These are phyloP conservation scores for Tetracladium marchalianum DNA, from an alignment of 495 filamentous ascomycete species.

Conservation along the genomic window DNA sequence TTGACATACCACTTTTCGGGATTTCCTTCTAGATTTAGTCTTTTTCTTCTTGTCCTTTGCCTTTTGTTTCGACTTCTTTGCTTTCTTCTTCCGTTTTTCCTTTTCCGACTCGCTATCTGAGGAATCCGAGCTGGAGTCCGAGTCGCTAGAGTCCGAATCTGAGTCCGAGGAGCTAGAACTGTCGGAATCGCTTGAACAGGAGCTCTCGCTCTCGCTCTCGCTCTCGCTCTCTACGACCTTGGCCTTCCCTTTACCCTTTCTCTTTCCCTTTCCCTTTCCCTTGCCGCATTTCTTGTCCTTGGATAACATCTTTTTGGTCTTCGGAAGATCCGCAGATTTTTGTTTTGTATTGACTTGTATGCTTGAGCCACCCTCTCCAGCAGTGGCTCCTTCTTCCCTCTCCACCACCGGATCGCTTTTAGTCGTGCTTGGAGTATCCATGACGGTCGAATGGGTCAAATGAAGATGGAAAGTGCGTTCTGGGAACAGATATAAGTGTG, in stretches of 20 bases:
- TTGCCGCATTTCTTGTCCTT: slow-evolving; percentile 23
- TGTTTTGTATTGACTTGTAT: slow-evolving; percentile 14
- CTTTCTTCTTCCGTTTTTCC: slow-evolving; percentile 32
- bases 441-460: background rate
- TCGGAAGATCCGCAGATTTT: slow-evolving; percentile 8
- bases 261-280: slow-evolving; percentile 25
- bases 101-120: slow-evolving; percentile 27
- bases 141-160: slow-evolving; percentile 15
- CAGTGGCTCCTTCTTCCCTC: slow-evolving; percentile 8
- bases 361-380: slow-evolving; percentile 9
- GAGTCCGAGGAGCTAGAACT: slow-evolving; percentile 16
- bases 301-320: slow-evolving; percentile 30
- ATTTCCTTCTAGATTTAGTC: slow-evolving; percentile 18
- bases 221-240: slow-evolving; percentile 20
- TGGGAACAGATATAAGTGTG: no score
- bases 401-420: slow-evolving; percentile 14
- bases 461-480: no score
- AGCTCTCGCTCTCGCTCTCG: slow-evolving; percentile 14
- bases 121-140: slow-evolving; percentile 21
- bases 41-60: slow-evolving; percentile 20
- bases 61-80: slow-evolving; percentile 27
- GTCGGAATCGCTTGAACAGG: slow-evolving; percentile 19
- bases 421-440: slow-evolving; percentile 21
- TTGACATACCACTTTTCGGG: slow-evolving; percentile 10
- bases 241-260: no score